phyloP scores from a whole-genome alignment of 2,329 filamentous ascomycete species.

The Cyanodermella asteris region DNA sequence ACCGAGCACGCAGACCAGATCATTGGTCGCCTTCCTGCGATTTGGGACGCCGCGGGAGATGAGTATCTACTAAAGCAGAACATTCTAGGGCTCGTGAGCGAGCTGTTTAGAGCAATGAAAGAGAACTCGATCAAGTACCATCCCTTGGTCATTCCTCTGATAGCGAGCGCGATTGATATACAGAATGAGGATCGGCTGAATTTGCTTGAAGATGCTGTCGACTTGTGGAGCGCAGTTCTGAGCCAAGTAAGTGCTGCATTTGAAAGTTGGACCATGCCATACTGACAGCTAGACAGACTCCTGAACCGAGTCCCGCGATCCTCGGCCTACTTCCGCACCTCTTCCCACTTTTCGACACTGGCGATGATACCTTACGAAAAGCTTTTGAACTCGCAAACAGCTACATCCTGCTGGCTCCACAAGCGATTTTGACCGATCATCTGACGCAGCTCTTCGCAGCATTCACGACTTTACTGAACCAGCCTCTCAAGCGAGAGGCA shows the following conservation, averaged over 20 bases:
- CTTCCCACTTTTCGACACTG: constrained; percentile 44
- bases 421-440: constrained; percentile 19
- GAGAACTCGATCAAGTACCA: constrained; percentile 60
- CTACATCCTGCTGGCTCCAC: constrained; percentile 44
- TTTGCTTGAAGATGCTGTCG: constrained; percentile 75
- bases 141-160: constrained; percentile 55
- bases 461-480: constrained; percentile 18
- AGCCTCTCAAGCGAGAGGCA: constrained; percentile 16
- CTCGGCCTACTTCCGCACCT: constrained; percentile 38
- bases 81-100: constrained; percentile 65
- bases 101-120: constrained; percentile 71
- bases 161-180: constrained; percentile 57
- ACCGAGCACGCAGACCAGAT: constrained; percentile 54
- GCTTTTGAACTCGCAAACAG: constrained; percentile 45
- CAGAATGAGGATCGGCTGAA: constrained; percentile 55
- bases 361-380: constrained; percentile 38
- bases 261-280: too few species aligned
- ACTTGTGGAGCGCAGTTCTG: constrained; percentile 65
- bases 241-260: too few species aligned
- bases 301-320: constrained; percentile 39
- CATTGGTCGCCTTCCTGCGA: constrained; percentile 51
- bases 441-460: constrained; percentile 17
- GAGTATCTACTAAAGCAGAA: constrained; percentile 88
- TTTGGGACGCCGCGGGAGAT: constrained; percentile 73
- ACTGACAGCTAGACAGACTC: too few species aligned